Conservation (phyloP, 495 filamentous ascomycete genomes). For the Astrocystis sublimbata region DNA sequence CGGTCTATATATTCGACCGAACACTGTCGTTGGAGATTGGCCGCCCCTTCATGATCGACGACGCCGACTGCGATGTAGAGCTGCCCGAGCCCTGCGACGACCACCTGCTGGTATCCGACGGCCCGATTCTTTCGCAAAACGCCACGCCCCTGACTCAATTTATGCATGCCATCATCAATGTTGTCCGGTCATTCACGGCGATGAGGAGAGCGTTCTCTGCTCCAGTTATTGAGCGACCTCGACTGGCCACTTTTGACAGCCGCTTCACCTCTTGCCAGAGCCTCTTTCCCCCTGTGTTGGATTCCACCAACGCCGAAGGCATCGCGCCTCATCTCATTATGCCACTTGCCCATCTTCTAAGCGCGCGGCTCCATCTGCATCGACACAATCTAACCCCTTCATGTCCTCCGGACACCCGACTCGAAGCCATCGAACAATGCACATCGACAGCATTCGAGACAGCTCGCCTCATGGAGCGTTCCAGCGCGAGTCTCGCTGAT, state of each 20-base stretch:
- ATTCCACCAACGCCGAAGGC: slow-evolving; percentile 60
- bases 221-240: slow-evolving; percentile 64
- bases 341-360: slow-evolving; percentile 76
- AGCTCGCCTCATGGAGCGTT: slow-evolving; percentile 68
- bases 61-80: slow-evolving; percentile 82
- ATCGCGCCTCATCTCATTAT: slow-evolving; percentile 73
- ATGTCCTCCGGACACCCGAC: slow-evolving; percentile 64
- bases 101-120: slow-evolving; percentile 70
- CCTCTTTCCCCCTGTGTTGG: slow-evolving; percentile 71
- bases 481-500: slow-evolving; percentile 44
- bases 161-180: slow-evolving; percentile 78
- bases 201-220: slow-evolving; percentile 72
- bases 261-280: slow-evolving; percentile 75
- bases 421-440: slow-evolving; percentile 75
- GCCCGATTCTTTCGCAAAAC: slow-evolving; percentile 53
- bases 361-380: slow-evolving; percentile 80
- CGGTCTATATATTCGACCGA: slow-evolving; percentile 87
- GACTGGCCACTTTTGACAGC: slow-evolving; percentile 76
- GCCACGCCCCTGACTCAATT: slow-evolving; percentile 56
- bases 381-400: slow-evolving; percentile 84
- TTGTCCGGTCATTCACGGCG: slow-evolving; percentile 78
- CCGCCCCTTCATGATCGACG: slow-evolving; percentile 80
- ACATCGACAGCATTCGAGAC: slow-evolving; percentile 75
- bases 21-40: slow-evolving; percentile 80
- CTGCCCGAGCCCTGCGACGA: slow-evolving; percentile 84